Conservation (phyloP, 805 yeast genomes). For the Candida palmyrensis region DNA sequence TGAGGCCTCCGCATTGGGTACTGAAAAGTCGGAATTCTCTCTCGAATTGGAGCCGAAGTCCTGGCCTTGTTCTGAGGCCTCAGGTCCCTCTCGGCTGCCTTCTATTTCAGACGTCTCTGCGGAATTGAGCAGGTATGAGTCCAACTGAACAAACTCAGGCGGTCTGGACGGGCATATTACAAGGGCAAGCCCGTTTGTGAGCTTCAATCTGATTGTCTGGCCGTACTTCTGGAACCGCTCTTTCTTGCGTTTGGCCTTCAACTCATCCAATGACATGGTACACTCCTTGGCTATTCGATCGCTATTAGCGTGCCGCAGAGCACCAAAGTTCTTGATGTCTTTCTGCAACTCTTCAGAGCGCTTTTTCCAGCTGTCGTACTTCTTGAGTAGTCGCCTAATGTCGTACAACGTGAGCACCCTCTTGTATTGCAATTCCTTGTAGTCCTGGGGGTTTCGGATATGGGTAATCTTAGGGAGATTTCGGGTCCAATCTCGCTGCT, state of each 20-base stretch:
- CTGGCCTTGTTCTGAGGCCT: too few relatives aligned
- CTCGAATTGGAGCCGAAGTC: background rate
- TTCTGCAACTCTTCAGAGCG: slow-evolving; percentile 22
- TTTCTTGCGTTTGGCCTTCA: slow-evolving; percentile 18
- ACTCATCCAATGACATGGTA: slow-evolving; percentile 17
- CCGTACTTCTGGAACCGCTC: slow-evolving; percentile 27
- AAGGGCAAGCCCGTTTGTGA: slow-evolving; percentile 33
- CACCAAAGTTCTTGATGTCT: slow-evolving; percentile 16
- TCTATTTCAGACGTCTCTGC: background rate
- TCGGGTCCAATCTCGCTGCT: slow-evolving; percentile 42
- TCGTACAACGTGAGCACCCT: slow-evolving; percentile 48
- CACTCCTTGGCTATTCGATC: slow-evolving; percentile 15
- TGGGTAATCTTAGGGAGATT: slow-evolving; percentile 44
- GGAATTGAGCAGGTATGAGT: background rate
- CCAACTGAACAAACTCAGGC: slow-evolving; percentile 14
- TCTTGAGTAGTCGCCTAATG: slow-evolving; percentile 30
- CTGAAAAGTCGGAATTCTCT: background rate
- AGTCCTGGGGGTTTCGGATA: slow-evolving; percentile 44
- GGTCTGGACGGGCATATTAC: slow-evolving; percentile 34
- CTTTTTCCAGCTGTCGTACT: slow-evolving; percentile 34
- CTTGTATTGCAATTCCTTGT: slow-evolving; percentile 47
- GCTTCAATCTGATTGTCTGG: slow-evolving; percentile 28
- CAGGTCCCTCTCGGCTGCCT: too few relatives aligned
- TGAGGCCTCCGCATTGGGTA: too few relatives aligned
- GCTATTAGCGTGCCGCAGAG: background rate